These are phyloP conservation scores for Plasmodium adleri DNA, from an alignment of 169 alveolate species.

Conservation along the genomic window DNA sequence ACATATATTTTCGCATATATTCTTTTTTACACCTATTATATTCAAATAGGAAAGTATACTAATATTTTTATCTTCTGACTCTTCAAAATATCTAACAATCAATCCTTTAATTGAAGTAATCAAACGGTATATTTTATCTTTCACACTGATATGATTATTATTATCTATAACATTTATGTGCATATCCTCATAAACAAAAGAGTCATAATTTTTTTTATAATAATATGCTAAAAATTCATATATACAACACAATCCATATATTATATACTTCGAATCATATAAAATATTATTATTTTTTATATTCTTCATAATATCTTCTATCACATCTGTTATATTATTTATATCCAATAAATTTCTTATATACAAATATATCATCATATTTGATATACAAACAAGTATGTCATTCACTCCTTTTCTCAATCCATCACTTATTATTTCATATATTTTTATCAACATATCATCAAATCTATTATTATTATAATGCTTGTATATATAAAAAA, in stretches of 20 bases:
- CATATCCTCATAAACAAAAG: constrained; percentile 38
- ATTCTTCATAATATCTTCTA: constrained; percentile 17
- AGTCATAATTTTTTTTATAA: constrained; percentile 35
- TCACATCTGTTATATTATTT: constrained; percentile 14
- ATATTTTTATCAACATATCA: constrained; percentile 19
- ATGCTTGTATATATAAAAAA: constrained; percentile 65
- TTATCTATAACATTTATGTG: background rate
- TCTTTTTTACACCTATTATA: constrained; percentile 42
- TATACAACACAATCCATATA: constrained; percentile 51
- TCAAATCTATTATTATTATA: constrained; percentile 47
- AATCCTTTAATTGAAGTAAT: background rate
- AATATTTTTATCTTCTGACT: constrained; percentile 45
- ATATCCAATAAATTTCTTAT: constrained; percentile 51
- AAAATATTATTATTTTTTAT: constrained; percentile 8
- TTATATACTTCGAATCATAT: constrained; percentile 56
- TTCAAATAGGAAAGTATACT: constrained; percentile 44
- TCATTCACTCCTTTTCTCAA: constrained; percentile 15
- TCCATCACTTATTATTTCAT: constrained; percentile 8
- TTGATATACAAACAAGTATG: constrained; percentile 18
- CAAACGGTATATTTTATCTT: background rate
- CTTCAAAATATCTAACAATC: constrained; percentile 45
- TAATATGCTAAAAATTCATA: constrained; percentile 46
- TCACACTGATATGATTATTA: background rate
- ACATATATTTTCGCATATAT: constrained; percentile 26
- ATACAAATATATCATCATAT: constrained; percentile 65